Conservation (phyloP, 495 filamentous ascomycete species). For the Aspergillus bridgeri region DNA sequence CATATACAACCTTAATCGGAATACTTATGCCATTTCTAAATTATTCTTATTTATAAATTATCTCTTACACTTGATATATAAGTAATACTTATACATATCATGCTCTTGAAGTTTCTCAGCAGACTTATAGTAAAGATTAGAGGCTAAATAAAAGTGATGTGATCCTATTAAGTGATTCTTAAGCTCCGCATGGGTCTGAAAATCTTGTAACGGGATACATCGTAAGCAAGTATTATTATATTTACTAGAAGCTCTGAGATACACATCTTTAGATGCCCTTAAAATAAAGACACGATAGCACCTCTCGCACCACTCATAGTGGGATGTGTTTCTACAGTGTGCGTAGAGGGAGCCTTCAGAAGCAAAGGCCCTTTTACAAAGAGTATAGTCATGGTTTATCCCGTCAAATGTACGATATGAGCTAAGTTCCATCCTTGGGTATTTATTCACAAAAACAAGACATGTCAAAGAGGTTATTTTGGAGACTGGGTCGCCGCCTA, state of each 20-base stretch:
- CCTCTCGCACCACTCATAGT: conserved; percentile 13
- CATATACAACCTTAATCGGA: not conserved
- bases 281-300: conserved; percentile 11
- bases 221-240: conserved; percentile 10
- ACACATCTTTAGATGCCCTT: conserved; percentile 7
- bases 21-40: conserved; percentile 12
- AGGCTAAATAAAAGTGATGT: conserved; percentile 11
- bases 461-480: too few relatives aligned
- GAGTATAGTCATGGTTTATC: conserved; percentile 12
- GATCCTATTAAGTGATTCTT: conserved; percentile 7
- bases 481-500: too few relatives aligned
- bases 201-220: conserved; percentile 6
- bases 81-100: conserved; percentile 8
- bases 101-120: conserved; percentile 8
- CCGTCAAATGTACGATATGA: conserved; percentile 14
- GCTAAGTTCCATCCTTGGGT: conserved; percentile 13
- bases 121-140: conserved; percentile 7
- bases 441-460: too few relatives aligned
- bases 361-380: conserved; percentile 13
- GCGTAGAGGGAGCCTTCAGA: conserved; percentile 12
- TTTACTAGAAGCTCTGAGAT: conserved; percentile 9
- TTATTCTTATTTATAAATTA: conserved; percentile 5
- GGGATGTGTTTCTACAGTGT: conserved; percentile 14
- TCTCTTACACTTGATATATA: conserved; percentile 5
- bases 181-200: conserved; percentile 3